Base-by-base conservation (phyloP, 176 grass and related monocot genomes). In the Elymus sibiricus region DNA sequence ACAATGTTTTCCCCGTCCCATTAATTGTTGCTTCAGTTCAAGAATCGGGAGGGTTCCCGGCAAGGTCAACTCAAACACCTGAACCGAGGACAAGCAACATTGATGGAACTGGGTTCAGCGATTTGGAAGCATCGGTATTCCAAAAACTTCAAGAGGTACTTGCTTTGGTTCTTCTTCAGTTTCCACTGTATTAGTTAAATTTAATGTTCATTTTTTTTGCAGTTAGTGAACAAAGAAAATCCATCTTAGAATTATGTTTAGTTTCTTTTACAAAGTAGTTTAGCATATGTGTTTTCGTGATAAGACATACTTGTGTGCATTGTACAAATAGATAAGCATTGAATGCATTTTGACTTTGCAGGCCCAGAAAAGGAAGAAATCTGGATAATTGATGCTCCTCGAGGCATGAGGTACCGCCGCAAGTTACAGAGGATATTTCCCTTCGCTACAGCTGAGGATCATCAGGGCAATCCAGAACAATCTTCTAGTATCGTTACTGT, bases 61-160 rank as follows among this genome's bases (percentile, higher is more conserved):
- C 84, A 59, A 51, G 47, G 47, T 82, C 87, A 94, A 65, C 81
- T 73, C 88, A 89, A 79, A 74, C 82, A 42, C 63, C 82, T 39
- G 88, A 92, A 77, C 80, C 86, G 5, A 94, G 34, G 32, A 31
- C 85, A 12, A 90, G 42, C 59, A 95, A 86, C 12, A 72, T 94
- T 62, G 92, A 88, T 67, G 97, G 97, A 85, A 79, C 88, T 74
- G 97, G 93, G 47, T 95, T 98, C 83, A 90, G n/a, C 53, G 97
- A 98, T 87, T 91, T 92, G 75, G 94, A 95, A 78, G 86, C 93
- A 2, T 95, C 88, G 2, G 90, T 98, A 53, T 87, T 95, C 83
- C 82, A 82, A 15, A 98, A 98, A 86, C 94, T 98, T 88, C 88
- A 94, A 90, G 90, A 95, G 94, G 97, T 98, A 91, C 85, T 38